These are phyloP conservation scores for Beauveria sp. DNA, from an alignment of 2,329 filamentous ascomycete species.

Conservation along the genomic window DNA sequence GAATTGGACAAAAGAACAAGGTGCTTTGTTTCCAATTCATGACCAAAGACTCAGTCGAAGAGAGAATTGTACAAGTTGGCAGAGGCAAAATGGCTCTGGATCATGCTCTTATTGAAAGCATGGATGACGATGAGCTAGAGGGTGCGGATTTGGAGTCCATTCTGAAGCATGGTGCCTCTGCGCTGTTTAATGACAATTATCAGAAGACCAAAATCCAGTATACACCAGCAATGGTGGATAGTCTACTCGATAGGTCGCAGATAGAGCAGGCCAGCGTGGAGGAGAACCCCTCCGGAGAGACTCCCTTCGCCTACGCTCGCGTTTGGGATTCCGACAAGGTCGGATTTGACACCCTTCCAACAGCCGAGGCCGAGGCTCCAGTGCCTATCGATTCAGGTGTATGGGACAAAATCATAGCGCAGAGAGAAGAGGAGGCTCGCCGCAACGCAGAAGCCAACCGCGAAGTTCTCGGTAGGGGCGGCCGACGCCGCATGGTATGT, in stretches of 20 bases:
- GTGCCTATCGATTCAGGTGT: conserved; percentile 57
- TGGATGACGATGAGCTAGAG: conserved; percentile 76
- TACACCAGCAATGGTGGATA: conserved; percentile 75
- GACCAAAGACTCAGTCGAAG: conserved; percentile 81
- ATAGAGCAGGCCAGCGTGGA: conserved; percentile 63
- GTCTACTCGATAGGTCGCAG: conserved; percentile 78
- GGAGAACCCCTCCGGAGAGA: conserved; percentile 60
- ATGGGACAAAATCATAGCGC: conserved; percentile 84
- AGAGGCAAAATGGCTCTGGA: conserved; percentile 94
- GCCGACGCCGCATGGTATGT: conserved; percentile 53
- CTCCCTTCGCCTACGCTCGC: conserved; percentile 80
- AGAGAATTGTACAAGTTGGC: conserved; percentile 93
- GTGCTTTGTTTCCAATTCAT: conserved; percentile 93
- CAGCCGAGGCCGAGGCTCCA: conserved; percentile 43
- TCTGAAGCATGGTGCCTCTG: conserved; percentile 76
- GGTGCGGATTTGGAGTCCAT: conserved; percentile 80
- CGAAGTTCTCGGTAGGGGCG: conserved; percentile 78
- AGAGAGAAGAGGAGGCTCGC: conserved; percentile 73
- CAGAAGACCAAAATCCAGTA: conserved; percentile 70
- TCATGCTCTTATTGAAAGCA: conserved; percentile 85
- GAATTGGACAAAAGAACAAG: conserved; percentile 93
- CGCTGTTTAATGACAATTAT: conserved; percentile 72
- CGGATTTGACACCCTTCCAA: conserved; percentile 55
- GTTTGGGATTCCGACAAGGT: conserved; percentile 84
- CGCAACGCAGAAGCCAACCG: conserved; percentile 59